These are phyloP conservation scores for Astrocystis sublimbata DNA, from an alignment of 495 filamentous ascomycete species.

Conservation along the genomic window DNA sequence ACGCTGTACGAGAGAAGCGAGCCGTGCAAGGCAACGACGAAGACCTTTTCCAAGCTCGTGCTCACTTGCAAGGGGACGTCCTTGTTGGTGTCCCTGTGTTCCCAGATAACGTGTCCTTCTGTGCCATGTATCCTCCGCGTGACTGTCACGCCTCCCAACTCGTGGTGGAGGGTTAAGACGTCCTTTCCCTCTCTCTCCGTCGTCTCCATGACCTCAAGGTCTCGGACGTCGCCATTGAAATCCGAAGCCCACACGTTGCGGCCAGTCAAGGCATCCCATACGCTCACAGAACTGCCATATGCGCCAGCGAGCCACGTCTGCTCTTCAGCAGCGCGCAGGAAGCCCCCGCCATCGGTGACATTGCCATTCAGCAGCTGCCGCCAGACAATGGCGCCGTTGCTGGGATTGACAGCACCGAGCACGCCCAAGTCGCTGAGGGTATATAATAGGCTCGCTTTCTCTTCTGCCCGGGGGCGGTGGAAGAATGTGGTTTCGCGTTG, in stretches of 20 bases:
- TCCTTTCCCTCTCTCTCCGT: constrained; percentile 66
- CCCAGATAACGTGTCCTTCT: constrained; percentile 79
- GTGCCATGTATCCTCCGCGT: constrained; percentile 69
- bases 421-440: constrained; percentile 80
- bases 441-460: constrained; percentile 87
- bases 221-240: constrained; percentile 62
- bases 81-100: constrained; percentile 63
- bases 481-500: constrained; percentile 87
- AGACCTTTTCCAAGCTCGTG: constrained; percentile 70
- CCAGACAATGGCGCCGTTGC: constrained; percentile 82
- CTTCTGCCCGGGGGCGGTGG: constrained; percentile 76
- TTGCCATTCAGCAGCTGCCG: constrained; percentile 62
- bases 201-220: constrained; percentile 78
- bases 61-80: constrained; percentile 79
- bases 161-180: constrained; percentile 67
- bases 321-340: constrained; percentile 72
- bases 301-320: constrained; percentile 73
- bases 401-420: constrained; percentile 86
- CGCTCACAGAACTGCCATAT: constrained; percentile 62
- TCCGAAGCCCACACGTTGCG: constrained; percentile 70
- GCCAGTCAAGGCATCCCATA: constrained; percentile 85
- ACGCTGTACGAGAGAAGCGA: constrained; percentile 67
- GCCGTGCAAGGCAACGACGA: constrained; percentile 74
- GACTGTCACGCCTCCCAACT: constrained; percentile 53
- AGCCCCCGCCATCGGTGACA: constrained; percentile 45